Percentiles rank a stretch among this genome's conserved stretches.
Evolutionary conservation across 2,329 filamentous ascomycete species (phyloP).

Genomic region (Aspergillus novoparasiticus): DNA sequence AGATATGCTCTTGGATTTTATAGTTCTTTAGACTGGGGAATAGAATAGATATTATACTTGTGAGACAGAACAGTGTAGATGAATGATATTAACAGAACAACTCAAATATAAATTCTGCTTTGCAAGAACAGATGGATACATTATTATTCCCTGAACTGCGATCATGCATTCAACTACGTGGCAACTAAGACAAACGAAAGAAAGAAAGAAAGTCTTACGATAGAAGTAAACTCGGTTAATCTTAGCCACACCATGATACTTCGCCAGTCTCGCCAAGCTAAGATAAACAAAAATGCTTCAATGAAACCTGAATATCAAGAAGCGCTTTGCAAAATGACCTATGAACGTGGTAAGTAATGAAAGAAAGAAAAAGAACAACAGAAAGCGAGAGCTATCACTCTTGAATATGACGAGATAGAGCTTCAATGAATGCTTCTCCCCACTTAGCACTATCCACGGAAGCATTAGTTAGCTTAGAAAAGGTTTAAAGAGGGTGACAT

Average conservation of each 20-base stretch:
- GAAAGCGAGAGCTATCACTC: neutral
- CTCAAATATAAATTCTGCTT: neutral
- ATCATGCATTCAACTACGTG: too few species aligned
- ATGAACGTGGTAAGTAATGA: too few species aligned
- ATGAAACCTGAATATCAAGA: neutral
- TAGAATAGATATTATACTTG: neutral
- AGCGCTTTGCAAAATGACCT: neutral
- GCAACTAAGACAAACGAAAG: too few species aligned
- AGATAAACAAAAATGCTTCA: neutral
- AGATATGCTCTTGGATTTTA: neutral
- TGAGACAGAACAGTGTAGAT: neutral
- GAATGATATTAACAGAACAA: neutral
- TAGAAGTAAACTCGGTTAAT: neutral
- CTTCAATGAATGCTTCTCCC: slow-evolving; percentile 33
- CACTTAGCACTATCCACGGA: slow-evolving; percentile 30
- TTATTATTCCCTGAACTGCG: too few species aligned
- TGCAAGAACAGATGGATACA: neutral
- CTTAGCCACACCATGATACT: neutral
- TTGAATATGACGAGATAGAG: neutral
- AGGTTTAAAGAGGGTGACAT: too few species aligned
- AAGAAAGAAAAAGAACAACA: neutral
- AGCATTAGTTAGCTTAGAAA: neutral
- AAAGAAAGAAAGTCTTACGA: too few species aligned
- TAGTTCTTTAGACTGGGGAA: neutral
- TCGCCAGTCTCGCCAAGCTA: neutral